A percentile compares a stretch with the other conserved stretches of the same genome.
Conservation (phyloP, 768 basidiomycete genomes). For the Termitomyces sp. region DNA sequence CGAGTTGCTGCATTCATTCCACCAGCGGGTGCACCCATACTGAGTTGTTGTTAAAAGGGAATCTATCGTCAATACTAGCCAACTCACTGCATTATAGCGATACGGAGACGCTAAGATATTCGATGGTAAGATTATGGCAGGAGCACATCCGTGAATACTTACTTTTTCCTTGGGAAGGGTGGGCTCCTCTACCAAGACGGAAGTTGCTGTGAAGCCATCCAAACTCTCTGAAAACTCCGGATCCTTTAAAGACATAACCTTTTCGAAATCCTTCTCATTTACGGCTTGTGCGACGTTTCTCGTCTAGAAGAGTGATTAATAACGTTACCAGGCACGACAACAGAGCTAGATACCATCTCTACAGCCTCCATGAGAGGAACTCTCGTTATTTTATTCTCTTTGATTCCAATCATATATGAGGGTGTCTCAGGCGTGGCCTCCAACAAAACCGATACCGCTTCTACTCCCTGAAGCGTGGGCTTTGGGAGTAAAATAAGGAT, state of each 20-base stretch:
- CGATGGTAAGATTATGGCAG: constrained; percentile 4
- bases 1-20: constrained; percentile 99
- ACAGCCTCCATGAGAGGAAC: constrained; percentile 94
- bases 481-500: constrained; percentile 24
- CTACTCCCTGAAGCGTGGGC: constrained; percentile 95
- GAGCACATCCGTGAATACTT: constrained; percentile 1
- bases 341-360: constrained; percentile 50
- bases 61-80: background rate
- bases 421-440: constrained; percentile 85
- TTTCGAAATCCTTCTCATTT: constrained; percentile 74
- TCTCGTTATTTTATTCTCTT: constrained; percentile 92
- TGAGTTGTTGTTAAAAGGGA: constrained; percentile 23
- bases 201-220: constrained; percentile 78
- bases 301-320: constrained; percentile 46
- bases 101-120: constrained; percentile 56
- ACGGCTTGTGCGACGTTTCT: constrained; percentile 82
- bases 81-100: constrained; percentile 81
- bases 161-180: constrained; percentile 50
- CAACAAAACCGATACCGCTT: constrained; percentile 86
- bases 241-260: constrained; percentile 85
- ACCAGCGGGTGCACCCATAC: constrained; percentile 95
- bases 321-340: constrained; percentile 3
- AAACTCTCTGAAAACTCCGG: constrained; percentile 87
- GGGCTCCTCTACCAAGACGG: constrained; percentile 50
- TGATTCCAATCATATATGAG: constrained; percentile 95